phyloP scores from a whole-genome alignment of 441 rosid species.

The Manihot esculenta region DNA sequence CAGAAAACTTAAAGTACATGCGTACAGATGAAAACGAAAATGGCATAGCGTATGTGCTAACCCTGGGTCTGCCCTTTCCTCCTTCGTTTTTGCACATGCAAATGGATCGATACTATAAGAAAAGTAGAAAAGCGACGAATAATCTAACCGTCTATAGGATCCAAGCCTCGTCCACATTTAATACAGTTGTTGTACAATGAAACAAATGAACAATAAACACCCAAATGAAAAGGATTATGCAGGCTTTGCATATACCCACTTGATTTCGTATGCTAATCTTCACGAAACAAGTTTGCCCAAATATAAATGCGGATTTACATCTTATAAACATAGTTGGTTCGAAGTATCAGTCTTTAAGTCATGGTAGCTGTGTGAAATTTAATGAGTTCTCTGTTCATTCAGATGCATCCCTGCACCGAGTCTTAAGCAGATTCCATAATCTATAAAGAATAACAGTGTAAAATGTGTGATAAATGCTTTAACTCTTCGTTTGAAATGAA shows the following conservation, averaged over 20 bases:
- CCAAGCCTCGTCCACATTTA: conserved; percentile 17
- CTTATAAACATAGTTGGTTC: background rate
- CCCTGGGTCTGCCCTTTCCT: background rate
- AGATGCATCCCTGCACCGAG: background rate
- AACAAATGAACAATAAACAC: conserved; percentile 13
- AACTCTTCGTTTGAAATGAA: too few relatives aligned
- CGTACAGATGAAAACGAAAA: background rate
- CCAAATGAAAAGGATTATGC: background rate
- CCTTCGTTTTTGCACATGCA: background rate
- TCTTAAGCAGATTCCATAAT: background rate
- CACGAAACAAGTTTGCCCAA: background rate
- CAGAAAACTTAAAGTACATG: background rate
- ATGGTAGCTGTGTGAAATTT: background rate
- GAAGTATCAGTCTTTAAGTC: background rate
- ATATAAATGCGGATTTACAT: background rate
- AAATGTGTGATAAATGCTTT: background rate
- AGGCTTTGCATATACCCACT: background rate
- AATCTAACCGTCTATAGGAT: background rate
- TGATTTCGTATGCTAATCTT: background rate
- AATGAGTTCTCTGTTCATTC: background rate
- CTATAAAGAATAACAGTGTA: background rate
- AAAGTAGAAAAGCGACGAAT: background rate
- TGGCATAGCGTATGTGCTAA: background rate
- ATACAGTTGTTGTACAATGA: background rate
- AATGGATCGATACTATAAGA: background rate